Percentiles rank a stretch among this genome's conserved stretches.
These are phyloP conservation scores for Irineochytrium annulatum DNA, from an alignment of 192 early-diverging fungal species.

Conservation along the genomic window DNA sequence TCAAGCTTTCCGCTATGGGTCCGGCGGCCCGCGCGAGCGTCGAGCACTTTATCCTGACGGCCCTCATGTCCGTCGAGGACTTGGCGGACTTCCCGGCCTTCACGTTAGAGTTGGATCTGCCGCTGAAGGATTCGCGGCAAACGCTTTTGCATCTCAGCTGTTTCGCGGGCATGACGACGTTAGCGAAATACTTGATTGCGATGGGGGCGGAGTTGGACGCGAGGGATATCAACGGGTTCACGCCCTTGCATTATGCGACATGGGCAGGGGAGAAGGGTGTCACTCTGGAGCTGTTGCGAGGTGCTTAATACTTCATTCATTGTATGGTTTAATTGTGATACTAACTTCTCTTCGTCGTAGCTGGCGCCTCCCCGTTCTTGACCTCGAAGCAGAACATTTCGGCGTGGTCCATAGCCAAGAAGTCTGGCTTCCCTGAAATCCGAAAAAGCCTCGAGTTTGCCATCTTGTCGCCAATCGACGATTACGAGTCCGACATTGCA, in stretches of 20 bases:
- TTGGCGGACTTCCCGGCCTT: constrained; percentile 2
- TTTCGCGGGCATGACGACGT: constrained; percentile 24
- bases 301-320: not conserved
- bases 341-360: not conserved
- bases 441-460: not conserved
- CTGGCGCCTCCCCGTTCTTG: constrained; percentile 17
- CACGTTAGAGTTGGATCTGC: not conserved
- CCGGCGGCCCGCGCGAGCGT: not conserved
- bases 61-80: not conserved
- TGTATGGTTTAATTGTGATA: not conserved
- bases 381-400: constrained; percentile 15
- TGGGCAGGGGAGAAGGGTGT: constrained; percentile 21
- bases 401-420: constrained; percentile 6
- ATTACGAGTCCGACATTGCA: not conserved
- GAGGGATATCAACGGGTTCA: constrained; percentile 29
- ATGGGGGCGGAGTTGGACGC: constrained; percentile 22
- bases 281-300: constrained; percentile 25
- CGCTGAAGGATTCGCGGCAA: constrained; percentile 24
- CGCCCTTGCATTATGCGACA: constrained; percentile 32
- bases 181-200: constrained; percentile 34
- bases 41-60: constrained; percentile 16
- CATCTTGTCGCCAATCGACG: not conserved
- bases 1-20: not conserved
- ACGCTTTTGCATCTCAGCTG: constrained; percentile 32
- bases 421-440: constrained; percentile 6